Evolutionary conservation across 2,329 filamentous ascomycete species (phyloP), one percentile per base, ranked within the genome.

Genomic region (Aspergillus phoenicis): DNA sequence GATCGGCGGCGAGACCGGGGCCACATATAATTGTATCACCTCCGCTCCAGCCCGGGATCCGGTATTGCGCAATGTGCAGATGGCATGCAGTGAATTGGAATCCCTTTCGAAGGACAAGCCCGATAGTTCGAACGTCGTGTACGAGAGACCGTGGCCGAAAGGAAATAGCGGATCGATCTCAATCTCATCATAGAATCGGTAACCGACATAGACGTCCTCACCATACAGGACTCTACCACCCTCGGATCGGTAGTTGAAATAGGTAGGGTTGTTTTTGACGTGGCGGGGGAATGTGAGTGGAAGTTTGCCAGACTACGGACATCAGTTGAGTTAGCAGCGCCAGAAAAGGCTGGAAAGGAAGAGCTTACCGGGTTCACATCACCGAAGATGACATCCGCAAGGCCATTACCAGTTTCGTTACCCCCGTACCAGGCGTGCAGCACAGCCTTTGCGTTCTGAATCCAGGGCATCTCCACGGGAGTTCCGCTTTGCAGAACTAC

Each of bases 381-480:
- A 45, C 90, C 90, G 60, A 90, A 89, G 1, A 93, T 78, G 2
- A 93, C 82, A 66, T 93, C 90, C 0, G 88, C 89, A 63, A 94
- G 87, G 13, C 86, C 87, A 69, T 93, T 91, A 8, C 90, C 91
- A 1, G 88, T 89, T 78, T 94, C 90, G 67, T 93, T 90, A 15
- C 91, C 90, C 60, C 89, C 89, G 68, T 91, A 93, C 90, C 90
- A 93, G 2, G 89, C 89, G 70, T 93, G 89, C 1, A 91, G 70
- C 2, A 93, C 77, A 1, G 86, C 85, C 4, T 77, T 76, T 2
- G 75, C 75, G 20, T 74, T 67, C 5, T 76, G 67, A 8, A 70
- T 68, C 73, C 80, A 79, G 0, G 79, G 80, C 70, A 82, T 78
- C 8, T 73, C 76, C 10, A 82, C 73, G 0, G 90, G 89, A 0